Evolutionary conservation across 2,329 filamentous ascomycete species (phyloP).

Genomic region (Phaeophleospora eucalypticola): DNA sequence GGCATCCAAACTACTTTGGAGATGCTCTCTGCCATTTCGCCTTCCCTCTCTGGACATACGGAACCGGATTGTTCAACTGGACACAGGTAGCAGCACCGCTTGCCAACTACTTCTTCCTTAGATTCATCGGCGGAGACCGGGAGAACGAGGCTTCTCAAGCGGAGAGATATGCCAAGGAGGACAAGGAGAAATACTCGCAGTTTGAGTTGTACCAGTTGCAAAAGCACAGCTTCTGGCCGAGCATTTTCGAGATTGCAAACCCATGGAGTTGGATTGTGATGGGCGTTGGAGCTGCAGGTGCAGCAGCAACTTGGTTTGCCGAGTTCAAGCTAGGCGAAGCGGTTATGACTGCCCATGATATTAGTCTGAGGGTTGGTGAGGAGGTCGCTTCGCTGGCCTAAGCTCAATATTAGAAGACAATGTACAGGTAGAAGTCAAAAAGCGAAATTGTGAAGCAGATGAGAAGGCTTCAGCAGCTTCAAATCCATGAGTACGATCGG

Average conservation of each 20-base stretch:
- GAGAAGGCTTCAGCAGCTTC: too few species aligned
- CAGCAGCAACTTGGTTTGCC: slow-evolving; percentile 18
- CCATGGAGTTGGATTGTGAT: slow-evolving; percentile 55
- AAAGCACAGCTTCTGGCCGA: slow-evolving; percentile 60
- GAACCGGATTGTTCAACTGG: slow-evolving; percentile 52
- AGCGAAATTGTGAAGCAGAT: too few species aligned
- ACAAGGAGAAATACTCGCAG: slow-evolving; percentile 51
- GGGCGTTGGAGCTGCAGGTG: slow-evolving; percentile 48
- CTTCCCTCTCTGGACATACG: slow-evolving; percentile 55
- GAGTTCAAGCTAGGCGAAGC: not conserved
- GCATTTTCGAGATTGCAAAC: slow-evolving; percentile 47
- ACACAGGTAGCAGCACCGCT: slow-evolving; percentile 53
- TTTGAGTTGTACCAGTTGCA: slow-evolving; percentile 50
- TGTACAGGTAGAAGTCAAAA: too few species aligned
- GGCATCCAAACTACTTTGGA: slow-evolving; percentile 62
- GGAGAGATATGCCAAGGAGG: slow-evolving; percentile 49
- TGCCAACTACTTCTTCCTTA: slow-evolving; percentile 57
- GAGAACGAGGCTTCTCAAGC: slow-evolving; percentile 52
- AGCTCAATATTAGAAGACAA: too few species aligned
- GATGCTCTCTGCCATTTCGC: slow-evolving; percentile 57
- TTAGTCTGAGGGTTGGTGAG: not conserved
- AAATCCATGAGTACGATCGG: too few species aligned
- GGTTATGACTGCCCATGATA: not conserved
- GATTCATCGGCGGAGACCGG: slow-evolving; percentile 54
- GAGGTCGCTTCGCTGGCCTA: not conserved